These are phyloP conservation scores for Heliocybe sulcata DNA, from an alignment of 1,284 basidiomycete species.

Conservation along the genomic window DNA sequence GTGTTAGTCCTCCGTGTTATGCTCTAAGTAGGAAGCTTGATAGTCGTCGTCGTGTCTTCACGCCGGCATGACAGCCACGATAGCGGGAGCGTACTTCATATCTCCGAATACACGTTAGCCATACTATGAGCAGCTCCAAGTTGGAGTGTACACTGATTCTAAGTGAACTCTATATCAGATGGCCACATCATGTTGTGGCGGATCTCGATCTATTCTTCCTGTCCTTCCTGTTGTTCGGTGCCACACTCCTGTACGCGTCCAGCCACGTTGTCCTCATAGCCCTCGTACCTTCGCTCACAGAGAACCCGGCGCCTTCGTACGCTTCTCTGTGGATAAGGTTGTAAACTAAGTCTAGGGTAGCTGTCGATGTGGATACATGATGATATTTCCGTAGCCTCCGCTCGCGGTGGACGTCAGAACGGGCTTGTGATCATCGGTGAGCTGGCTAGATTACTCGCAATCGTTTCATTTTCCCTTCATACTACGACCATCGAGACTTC, in stretches of 20 bases:
- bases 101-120: neutral
- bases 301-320: no score
- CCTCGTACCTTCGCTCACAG: no score
- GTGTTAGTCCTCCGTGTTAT: neutral
- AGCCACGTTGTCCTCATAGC: neutral
- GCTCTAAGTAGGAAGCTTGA: no score
- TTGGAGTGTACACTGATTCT: neutral
- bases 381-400: neutral
- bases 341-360: neutral
- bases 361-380: neutral
- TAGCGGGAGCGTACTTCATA: no score
- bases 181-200: neutral
- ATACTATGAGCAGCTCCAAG: neutral
- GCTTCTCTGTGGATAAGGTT: no score
- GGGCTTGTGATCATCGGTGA: neutral
- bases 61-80: no score
- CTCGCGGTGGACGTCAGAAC: neutral
- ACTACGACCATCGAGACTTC: no score
- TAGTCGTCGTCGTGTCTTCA: no score
- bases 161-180: neutral
- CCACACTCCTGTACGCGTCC: neutral
- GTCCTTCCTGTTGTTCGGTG: neutral
- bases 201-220: neutral
- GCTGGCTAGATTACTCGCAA: no score
- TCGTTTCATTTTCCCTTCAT: no score